Evolutionary conservation across 495 filamentous ascomycete species (phyloP), one percentile per base, ranked within the genome.

Genomic region (Amorphotheca resinae): DNA sequence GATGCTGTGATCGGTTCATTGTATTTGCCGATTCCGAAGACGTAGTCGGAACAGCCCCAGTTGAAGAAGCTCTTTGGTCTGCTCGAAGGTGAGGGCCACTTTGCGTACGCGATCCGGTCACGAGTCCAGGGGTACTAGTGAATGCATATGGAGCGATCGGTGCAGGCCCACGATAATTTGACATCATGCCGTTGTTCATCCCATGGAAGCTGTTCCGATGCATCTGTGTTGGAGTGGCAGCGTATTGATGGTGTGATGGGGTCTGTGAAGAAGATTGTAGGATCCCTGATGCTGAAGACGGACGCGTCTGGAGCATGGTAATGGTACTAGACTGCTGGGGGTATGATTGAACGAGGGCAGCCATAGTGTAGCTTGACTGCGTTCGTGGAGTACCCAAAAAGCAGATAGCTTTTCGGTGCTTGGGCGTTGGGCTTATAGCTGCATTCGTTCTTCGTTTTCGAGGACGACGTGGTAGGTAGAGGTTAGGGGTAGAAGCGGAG

Each of bases 271-370:
- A 54, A 39, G 58, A 59, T 51, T 74, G 66, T 52, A 81, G 68
- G 44, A 75, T 73, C 48, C 80, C 83, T 20, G 80, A 78, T 30
- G 82, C 74, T 30, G 85, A 80, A 46, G 66, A 64, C 39, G 85
- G 80, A 53, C 82, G 78, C 48, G 82, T 74, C 58, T 87, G 83
- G 50, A 93, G 79, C 74, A 89, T 79, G 42, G 82, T 81, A 56
- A 84, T 74, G 48, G 82, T 83, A 56, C 75, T 74, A 60, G 78
- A 77, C 64, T 86, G 84, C 64, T 83, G 76, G 54, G 85, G 81
- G 59, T 88, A 87, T 49, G 85, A 75, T 71, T 93, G 86, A 64
- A 91, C 84, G 67, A 93, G 73, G 64, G 86, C 84, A 67, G 86
- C 86, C 86, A 93, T 93, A 57, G 49, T 76, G 56, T 44, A 39